These are phyloP conservation scores for Solanum hybrid DNA, from an alignment of 305 asterid genomes.

Conservation along the genomic window DNA sequence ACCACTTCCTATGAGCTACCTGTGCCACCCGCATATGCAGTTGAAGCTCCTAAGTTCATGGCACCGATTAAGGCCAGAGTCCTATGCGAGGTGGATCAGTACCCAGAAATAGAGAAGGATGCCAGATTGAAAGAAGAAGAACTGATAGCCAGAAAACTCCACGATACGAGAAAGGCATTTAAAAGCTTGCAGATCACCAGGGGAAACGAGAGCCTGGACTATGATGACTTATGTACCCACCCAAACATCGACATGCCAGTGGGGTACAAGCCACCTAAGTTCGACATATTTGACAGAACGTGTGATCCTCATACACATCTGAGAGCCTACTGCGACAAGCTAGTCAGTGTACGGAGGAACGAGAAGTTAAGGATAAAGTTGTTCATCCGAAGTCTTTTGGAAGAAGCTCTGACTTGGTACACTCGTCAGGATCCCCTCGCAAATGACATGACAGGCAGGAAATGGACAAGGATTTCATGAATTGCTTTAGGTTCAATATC, in stretches of 20 bases:
- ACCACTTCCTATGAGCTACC: background rate
- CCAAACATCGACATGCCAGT: background rate
- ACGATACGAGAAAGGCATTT: background rate
- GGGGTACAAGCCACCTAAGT: background rate
- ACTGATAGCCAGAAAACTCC: background rate
- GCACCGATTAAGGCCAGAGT: background rate
- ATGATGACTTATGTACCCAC: background rate
- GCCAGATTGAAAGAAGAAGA: background rate
- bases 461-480: background rate
- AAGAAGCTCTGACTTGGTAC: background rate
- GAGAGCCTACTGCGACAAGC: background rate
- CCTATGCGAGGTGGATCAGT: background rate
- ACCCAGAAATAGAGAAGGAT: background rate
- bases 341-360: background rate
- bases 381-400: background rate
- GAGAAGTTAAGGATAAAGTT: background rate
- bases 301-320: background rate
- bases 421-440: background rate
- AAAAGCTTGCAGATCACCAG: background rate
- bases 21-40: background rate
- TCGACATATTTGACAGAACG: background rate
- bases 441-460: background rate
- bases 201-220: background rate
- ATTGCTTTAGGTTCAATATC: background rate
- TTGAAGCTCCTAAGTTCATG: background rate